Evolutionary conservation across 805 yeast genomes (phyloP), one percentile per base, ranked within the genome.

Genomic region (Candida dendrica): DNA sequence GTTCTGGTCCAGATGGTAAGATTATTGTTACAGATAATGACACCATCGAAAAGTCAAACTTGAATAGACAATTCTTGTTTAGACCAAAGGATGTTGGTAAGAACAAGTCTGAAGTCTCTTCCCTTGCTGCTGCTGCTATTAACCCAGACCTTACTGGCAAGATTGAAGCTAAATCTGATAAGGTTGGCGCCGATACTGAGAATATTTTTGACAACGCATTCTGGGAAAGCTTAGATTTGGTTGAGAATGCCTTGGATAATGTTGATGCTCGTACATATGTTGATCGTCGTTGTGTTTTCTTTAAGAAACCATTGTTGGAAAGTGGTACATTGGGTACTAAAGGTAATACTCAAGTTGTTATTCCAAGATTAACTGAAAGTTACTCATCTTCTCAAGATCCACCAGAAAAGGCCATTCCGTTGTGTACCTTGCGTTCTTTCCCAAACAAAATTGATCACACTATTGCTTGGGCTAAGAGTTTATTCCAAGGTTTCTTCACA

Each of bases 391-490:
- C 96, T 11, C 95, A 88, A 62, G 99, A 93, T 66, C 98, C 99
- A 36, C 99, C 99, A 32, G 99, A 93, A 70, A 89, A 89, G 66
- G 81, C 96, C 3, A 90, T 93, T 58, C 99, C 99, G 27, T 74
- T 93, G 57, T 93, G 99, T 75, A 93, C 99, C 3, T 74, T 93
- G 60, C 81, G 98, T 66, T 86, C 96, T 3, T 93, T 93, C 82
- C 99, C 99, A 43, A 86, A 89, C 65, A 91, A 91, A 66, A 93
- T 93, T 55, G 99, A 93, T 61, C 99, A 93, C 60, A 93, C 99
- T 1, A 93, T 93, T 66, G 98, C 98, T 6, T 93, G 99, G 99
- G 95, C 98, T 14, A 95, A 95, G 68, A 81, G 89, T 16, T 72
- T 88, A 59, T 93, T 93, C 74, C 93, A 85, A 71, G 96, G 93